A percentile compares a stretch with the other conserved stretches of the same genome.
Evolutionary conservation across 495 filamentous ascomycete species (phyloP).

Genomic region (Viridothelium virens): DNA sequence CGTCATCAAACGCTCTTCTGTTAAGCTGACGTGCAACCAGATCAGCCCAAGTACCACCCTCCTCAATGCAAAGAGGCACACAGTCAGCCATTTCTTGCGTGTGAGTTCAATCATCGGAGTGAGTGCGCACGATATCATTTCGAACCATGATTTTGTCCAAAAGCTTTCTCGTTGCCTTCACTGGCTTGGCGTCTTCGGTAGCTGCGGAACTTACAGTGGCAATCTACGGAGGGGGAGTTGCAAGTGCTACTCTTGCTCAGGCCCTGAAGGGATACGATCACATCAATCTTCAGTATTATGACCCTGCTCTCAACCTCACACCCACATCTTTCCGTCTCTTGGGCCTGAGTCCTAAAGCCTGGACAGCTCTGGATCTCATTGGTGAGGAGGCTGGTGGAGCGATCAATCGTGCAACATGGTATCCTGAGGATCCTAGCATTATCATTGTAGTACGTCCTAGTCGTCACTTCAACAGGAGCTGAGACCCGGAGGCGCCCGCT

Average conservation of each 20-base stretch:
- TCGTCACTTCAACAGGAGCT: too few species aligned
- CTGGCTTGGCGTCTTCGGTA: background rate
- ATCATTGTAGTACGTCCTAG: background rate
- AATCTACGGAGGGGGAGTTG: constrained; percentile 5
- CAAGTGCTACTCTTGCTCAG: constrained; percentile 10
- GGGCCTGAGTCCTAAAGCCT: constrained; percentile 1
- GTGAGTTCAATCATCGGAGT: background rate
- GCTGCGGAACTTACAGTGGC: background rate
- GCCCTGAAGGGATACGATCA: constrained; percentile 1
- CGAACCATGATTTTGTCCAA: background rate
- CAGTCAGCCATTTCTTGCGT: background rate
- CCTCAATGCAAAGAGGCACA: too few species aligned
- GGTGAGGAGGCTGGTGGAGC: background rate
- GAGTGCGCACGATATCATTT: too few species aligned
- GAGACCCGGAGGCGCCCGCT: too few species aligned
- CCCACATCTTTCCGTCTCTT: constrained; percentile 4
- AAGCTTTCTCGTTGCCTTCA: background rate
- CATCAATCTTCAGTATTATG: constrained; percentile 7
- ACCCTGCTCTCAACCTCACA: constrained; percentile 4
- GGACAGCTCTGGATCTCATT: constrained; percentile 5
- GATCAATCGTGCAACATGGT: constrained; percentile 3
- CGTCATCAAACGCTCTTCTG: background rate
- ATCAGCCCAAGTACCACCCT: too few species aligned
- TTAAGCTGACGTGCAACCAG: background rate
- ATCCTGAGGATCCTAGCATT: constrained; percentile 1